Evolutionary conservation across 805 yeast species (phyloP), one percentile per base, ranked within the genome.

Genomic region (Groenewaldozyma tartarivorans): DNA sequence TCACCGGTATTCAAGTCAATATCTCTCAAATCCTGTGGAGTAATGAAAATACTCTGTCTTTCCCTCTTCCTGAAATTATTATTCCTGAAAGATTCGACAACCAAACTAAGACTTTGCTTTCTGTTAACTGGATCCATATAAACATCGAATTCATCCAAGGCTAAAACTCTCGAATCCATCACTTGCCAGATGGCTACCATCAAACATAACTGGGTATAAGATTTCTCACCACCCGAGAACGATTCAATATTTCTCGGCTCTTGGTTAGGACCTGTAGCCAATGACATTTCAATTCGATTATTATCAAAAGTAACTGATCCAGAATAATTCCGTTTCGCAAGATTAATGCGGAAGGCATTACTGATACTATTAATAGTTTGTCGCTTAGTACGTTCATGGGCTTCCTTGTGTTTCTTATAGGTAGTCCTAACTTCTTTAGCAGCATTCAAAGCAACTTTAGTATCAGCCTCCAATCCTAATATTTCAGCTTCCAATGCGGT

Each of bases 101-200:
- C 77, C 47, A 88, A 62, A 36, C 74, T 69, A 56, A 92, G 76
- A 45, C 95, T 86, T 39, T 82, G 74, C 35, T 79, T 71, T 49
- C 98, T 72, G 56, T 88, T 87, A 15, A 86, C 84, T 37, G 86
- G 85, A 60, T 92, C 99, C 98, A 92, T 92, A 54, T 79, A 92
- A 17, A 92, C 98, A 62, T 92, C 99, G 58, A 66, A 92, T 60
- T 92, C 99, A 61, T 92, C 99, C 45, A 92, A 64, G 0, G 96
- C 96, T 45, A 94, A 74, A 16, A 92, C 73, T 42, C 83, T 75
- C 0, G 94, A 80, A 46, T 81, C 77, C 95, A 92, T 88, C 20
- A 85, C 80, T 48, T 77, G 77, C 99, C 99, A 92, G 21, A 94
- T 81, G 0, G 96, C 81, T 45, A 90, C 66, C 35, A 92, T 62